Evolutionary conservation across 495 filamentous ascomycete species (phyloP), one percentile per base, ranked within the genome.

Genomic region (Hyaloscypha hepaticicola): DNA sequence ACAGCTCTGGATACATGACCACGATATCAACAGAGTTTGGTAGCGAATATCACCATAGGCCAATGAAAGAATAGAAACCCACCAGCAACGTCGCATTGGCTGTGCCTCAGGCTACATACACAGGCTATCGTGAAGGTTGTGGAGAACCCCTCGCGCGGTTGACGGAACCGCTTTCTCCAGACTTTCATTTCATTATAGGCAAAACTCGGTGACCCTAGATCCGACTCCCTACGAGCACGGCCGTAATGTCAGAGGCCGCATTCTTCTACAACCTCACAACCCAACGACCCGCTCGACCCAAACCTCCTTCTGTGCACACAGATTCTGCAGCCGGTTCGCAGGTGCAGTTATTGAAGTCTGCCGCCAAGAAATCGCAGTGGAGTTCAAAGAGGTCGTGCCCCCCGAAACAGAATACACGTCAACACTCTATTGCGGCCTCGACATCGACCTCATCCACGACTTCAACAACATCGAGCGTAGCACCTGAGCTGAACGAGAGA

Each of bases 171-270:
- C 50, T 21, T 63, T 63, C 60, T 63, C 60, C 63, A 66, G 63
- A 27, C 61, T 55, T 60, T 48, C 22, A 55, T 56, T n/a, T n/a
- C n/a, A n/a, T n/a, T n/a, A n/a, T 58, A 60, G 57, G 63, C 63
- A 66, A 60, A 61, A 56, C 11, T 56, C 63, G 56, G 29, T 60
- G 55, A 56, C 57, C 33, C 50, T 29, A 45, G 24, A 41, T 48
- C 29, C 59, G 41, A 63, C 51, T 52, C 59, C 57, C 48, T 49
- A n/a, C n/a, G 25, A 60, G 34, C 41, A 9, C 24, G 5, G 48
- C 50, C 65, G 58, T 22, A 7, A 70, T 70, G 68, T 28, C 64
- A 5, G 68, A 70, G 48, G 65, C 65, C 41, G 65, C 65, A 14
- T 65, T 67, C 48, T 67, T 65, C 58, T 67, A 58, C 57, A 59